phyloP scores from a whole-genome alignment of 345 rosid species.

The Gossypium turneri region DNA sequence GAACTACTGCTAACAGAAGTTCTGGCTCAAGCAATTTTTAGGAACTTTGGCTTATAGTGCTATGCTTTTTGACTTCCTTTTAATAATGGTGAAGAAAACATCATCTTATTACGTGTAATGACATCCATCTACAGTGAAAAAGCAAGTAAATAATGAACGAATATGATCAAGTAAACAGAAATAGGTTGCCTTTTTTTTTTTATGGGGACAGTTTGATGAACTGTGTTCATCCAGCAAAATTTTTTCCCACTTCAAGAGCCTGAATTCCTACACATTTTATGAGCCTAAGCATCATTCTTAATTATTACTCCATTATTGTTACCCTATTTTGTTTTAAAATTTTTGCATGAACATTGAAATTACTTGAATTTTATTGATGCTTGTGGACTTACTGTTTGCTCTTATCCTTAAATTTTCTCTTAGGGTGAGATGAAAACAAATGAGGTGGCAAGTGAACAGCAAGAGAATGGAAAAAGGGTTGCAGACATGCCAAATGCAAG shows the following conservation, averaged over 20 bases:
- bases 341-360: background rate
- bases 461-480: conserved; percentile 42
- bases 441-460: conserved; percentile 44
- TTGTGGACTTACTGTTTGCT: conserved; percentile 8
- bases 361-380: background rate
- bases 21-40: background rate
- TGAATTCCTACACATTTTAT: background rate
- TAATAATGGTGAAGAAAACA: background rate
- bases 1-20: background rate
- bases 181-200: background rate
- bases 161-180: background rate
- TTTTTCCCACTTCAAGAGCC: background rate
- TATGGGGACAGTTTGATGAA: background rate
- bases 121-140: background rate
- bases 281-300: background rate
- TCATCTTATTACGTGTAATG: background rate
- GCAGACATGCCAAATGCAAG: conserved; percentile 29
- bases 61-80: background rate
- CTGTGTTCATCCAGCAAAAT: background rate
- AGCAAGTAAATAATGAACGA: background rate
- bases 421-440: conserved; percentile 41
- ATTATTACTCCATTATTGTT: background rate
- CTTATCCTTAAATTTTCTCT: conserved; percentile 29
- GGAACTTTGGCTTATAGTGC: background rate
- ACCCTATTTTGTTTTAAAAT: background rate